These are phyloP conservation scores for Cutaneotrichosporon spelunceum DNA, from an alignment of 1,284 basidiomycete genomes.

Conservation along the genomic window DNA sequence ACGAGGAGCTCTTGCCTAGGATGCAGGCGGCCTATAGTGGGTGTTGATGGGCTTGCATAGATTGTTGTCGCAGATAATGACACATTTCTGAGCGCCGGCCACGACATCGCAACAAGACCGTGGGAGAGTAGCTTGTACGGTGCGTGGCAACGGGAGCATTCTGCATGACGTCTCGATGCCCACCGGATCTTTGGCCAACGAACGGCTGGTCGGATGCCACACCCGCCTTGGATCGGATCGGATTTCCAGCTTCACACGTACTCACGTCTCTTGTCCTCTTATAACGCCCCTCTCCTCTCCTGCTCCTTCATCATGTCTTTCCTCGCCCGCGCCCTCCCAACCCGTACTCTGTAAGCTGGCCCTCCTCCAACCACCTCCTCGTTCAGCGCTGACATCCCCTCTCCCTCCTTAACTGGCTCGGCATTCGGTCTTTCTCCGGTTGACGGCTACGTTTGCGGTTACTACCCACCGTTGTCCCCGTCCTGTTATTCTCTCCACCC, in stretches of 20 bases:
- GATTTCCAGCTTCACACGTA: background rate
- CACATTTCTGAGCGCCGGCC: too few species aligned
- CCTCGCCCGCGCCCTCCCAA: slow-evolving; percentile 7
- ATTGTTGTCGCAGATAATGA: too few species aligned
- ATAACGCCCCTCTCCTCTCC: background rate
- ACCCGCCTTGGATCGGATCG: background rate
- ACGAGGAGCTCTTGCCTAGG: too few species aligned
- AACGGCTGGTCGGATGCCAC: too few species aligned
- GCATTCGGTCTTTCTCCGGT: background rate
- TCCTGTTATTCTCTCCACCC: background rate
- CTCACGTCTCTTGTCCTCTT: background rate
- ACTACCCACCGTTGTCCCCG: background rate
- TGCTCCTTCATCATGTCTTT: slow-evolving; percentile 3
- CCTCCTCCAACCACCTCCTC: background rate
- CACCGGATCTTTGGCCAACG: too few species aligned
- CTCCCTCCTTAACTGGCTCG: background rate
- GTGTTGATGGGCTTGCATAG: too few species aligned
- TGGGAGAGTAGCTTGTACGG: too few species aligned
- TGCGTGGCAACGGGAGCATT: too few species aligned
- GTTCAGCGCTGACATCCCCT: slow-evolving; percentile 1
- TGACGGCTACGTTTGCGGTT: background rate
- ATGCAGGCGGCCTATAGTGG: too few species aligned
- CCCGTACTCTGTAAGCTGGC: slow-evolving; percentile 4
- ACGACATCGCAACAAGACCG: too few species aligned
- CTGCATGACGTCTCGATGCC: too few species aligned